phyloP scores from a whole-genome alignment of 305 asterid species.

The Solanum hybrid region DNA sequence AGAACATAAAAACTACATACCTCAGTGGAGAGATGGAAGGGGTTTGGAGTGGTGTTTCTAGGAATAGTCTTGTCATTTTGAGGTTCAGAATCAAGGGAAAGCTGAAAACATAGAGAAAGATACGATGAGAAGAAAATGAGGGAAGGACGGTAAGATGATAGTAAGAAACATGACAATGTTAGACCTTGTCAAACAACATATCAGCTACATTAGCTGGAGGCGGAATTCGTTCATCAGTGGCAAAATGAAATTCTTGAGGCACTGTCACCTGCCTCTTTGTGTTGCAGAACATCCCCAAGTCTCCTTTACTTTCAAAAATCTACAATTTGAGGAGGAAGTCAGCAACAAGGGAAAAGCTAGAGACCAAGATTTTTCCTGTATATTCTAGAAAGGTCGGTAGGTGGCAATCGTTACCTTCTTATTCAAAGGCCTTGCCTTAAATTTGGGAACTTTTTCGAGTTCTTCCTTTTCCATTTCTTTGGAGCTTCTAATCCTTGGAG shows the following conservation, averaged over 20 bases:
- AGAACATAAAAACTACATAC: constrained; percentile 20
- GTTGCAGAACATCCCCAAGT: constrained; percentile 68
- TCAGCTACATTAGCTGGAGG: constrained; percentile 56
- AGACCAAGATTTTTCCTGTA: neutral
- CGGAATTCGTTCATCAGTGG: constrained; percentile 74
- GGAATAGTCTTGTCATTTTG: constrained; percentile 54
- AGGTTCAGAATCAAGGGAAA: constrained; percentile 60
- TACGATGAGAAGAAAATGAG: neutral
- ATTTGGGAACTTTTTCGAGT: constrained; percentile 63
- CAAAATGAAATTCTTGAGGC: constrained; percentile 84
- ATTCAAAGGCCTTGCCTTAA: constrained; percentile 93
- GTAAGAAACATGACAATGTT: neutral
- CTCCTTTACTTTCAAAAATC: constrained; percentile 95
- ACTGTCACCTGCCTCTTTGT: constrained; percentile 67
- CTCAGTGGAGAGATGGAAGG: constrained; percentile 82
- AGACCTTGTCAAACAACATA: constrained; percentile 73
- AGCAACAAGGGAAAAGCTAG: neutral
- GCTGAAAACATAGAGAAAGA: constrained; percentile 29
- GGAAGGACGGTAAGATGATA: neutral
- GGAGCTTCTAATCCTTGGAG: constrained; percentile 59
- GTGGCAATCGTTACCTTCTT: constrained; percentile 45
- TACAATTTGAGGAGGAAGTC: constrained; percentile 4
- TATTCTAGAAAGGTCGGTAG: neutral
- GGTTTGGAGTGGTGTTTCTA: constrained; percentile 54
- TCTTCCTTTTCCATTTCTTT: constrained; percentile 69